These are phyloP conservation scores for Fusarium abutilonis DNA, from an alignment of 2,329 filamentous ascomycete genomes.

Conservation along the genomic window DNA sequence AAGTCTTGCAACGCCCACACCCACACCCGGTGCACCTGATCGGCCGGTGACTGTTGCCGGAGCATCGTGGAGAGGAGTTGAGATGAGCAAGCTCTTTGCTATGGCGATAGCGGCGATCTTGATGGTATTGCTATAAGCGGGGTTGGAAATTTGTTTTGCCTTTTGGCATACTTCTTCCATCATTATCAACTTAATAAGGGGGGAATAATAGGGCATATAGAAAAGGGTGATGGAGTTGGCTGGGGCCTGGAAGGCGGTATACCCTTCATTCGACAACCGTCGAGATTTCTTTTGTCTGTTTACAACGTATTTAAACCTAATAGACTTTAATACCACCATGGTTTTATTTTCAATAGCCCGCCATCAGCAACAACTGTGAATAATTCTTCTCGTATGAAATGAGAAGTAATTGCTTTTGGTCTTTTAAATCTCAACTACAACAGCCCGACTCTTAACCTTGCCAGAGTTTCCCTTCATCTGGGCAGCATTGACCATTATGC, in stretches of 20 bases:
- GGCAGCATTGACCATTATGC: slow-evolving; percentile 66
- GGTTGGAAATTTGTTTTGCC: background rate
- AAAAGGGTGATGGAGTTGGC: slow-evolving; percentile 4
- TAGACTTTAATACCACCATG: slow-evolving; percentile 20
- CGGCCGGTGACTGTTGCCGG: slow-evolving; percentile 6
- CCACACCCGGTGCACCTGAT: slow-evolving; percentile 29
- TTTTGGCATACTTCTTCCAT: background rate
- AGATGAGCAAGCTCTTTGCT: slow-evolving; percentile 21
- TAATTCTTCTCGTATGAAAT: background rate
- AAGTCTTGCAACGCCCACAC: slow-evolving; percentile 1
- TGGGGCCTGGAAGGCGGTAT: slow-evolving; percentile 2
- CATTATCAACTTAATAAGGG: slow-evolving; percentile 10
- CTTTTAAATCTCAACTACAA: slow-evolving; percentile 50
- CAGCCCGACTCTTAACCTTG: slow-evolving; percentile 54
- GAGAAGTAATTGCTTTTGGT: background rate
- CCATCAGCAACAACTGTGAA: background rate
- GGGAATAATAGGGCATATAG: slow-evolving; percentile 2
- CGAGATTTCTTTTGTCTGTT: slow-evolving; percentile 30
- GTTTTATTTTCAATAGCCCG: background rate
- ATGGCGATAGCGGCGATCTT: slow-evolving; percentile 24
- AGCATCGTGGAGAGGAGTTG: slow-evolving; percentile 24
- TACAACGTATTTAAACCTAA: slow-evolving; percentile 9
- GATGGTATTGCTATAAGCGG: slow-evolving; percentile 17
- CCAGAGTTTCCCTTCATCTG: slow-evolving; percentile 66
- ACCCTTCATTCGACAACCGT: slow-evolving; percentile 12